Percentiles rank a stretch among this genome's conserved stretches.
These are phyloP conservation scores for Zygoascus biomembranicola DNA, from an alignment of 805 yeast species.

Conservation along the genomic window DNA sequence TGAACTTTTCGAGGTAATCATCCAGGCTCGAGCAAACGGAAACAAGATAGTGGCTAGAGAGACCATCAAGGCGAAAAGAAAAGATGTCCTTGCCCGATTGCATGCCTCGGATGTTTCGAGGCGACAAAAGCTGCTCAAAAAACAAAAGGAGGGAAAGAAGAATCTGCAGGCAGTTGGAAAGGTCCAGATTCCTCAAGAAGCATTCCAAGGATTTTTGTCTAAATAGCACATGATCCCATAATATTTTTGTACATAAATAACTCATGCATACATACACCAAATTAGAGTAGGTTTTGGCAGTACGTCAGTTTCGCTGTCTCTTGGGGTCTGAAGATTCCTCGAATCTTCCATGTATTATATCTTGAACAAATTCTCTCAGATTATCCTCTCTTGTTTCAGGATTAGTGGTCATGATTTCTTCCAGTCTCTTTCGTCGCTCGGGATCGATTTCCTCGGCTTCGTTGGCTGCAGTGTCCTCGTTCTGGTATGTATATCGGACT, in stretches of 20 bases:
- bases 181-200: constrained; percentile 71
- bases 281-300: neutral
- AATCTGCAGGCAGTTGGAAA: constrained; percentile 71
- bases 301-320: neutral
- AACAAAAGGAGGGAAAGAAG: constrained; percentile 92
- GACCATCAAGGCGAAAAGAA: constrained; percentile 85
- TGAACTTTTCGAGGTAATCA: constrained; percentile 86
- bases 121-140: constrained; percentile 75
- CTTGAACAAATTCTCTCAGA: neutral
- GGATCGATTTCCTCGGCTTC: constrained; percentile 36
- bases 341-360: neutral
- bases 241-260: neutral
- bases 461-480: constrained; percentile 4
- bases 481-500: constrained; percentile 20
- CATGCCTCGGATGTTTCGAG: constrained; percentile 92
- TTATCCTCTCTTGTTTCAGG: constrained; percentile 50
- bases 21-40: constrained; percentile 74
- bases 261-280: neutral
- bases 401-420: constrained; percentile 65
- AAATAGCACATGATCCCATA: neutral
- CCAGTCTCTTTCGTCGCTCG: constrained; percentile 55
- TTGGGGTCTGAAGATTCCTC: neutral
- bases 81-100: constrained; percentile 87
- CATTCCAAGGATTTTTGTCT: constrained; percentile 74
- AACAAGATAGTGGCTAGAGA: constrained; percentile 80